These are phyloP conservation scores for Pseudomicrostroma phylloplanum DNA, from an alignment of 1,284 basidiomycete genomes.

Conservation along the genomic window DNA sequence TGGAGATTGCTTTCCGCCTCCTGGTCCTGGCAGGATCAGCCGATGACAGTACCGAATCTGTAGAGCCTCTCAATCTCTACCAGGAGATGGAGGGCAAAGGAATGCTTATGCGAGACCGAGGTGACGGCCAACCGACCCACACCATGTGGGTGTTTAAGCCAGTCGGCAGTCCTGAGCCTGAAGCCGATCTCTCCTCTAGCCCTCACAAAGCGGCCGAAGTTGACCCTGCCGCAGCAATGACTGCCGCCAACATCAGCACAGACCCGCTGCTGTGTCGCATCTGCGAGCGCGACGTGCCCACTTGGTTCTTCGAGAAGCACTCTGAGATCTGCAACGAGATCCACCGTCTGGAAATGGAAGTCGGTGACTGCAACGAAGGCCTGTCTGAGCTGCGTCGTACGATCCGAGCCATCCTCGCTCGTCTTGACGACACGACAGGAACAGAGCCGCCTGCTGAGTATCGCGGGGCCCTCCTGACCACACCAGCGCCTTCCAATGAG, in stretches of 20 bases:
- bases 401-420: slow-evolving; percentile 47
- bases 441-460: slow-evolving; percentile 61
- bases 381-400: slow-evolving; percentile 77
- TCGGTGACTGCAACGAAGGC: slow-evolving; percentile 85
- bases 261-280: slow-evolving; percentile 94
- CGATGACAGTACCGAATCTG: slow-evolving; percentile 43
- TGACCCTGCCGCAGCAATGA: slow-evolving; percentile 1
- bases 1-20: slow-evolving; percentile 83
- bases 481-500: slow-evolving; percentile 31
- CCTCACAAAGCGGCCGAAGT: slow-evolving; percentile 10
- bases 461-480: slow-evolving; percentile 65
- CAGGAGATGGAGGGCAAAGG: slow-evolving; percentile 95
- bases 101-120: slow-evolving; percentile 92
- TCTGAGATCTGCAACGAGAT: slow-evolving; percentile 98
- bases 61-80: slow-evolving; percentile 56
- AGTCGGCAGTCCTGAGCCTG: slow-evolving; percentile 52
- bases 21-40: slow-evolving; percentile 53
- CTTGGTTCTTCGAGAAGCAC: slow-evolving; percentile 99
- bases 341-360: slow-evolving; percentile 91
- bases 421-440: slow-evolving; percentile 23
- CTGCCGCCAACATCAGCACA: slow-evolving; percentile 43
- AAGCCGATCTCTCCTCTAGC: slow-evolving; percentile 24
- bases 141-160: slow-evolving; percentile 99
- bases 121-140: slow-evolving; percentile 78
- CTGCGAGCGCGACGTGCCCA: slow-evolving; percentile 90